Evolutionary conservation across 2,329 filamentous ascomycete genomes (phyloP), one percentile per base, ranked within the genome.

Genomic region (Ceratocystis cacaofunesta): DNA sequence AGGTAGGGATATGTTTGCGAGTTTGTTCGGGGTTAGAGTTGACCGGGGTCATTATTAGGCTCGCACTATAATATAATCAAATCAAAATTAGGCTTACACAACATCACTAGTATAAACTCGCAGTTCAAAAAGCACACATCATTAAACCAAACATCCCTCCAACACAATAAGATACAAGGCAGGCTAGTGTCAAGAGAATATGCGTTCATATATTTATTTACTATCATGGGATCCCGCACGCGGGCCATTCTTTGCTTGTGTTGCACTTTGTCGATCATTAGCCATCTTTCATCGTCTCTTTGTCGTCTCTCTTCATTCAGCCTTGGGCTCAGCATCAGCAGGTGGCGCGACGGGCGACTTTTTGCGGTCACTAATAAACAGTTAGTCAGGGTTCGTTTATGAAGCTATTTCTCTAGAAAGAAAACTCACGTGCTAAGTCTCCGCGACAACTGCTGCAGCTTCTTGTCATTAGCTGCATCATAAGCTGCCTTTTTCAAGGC

Each of bases 391-490:
- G 48, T 28, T 28, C 48, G 25, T 52, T 52, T 15, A 3, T 12
- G 1, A 10, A 52, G 48, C 8, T 6, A 50, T 8, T 12, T 8
- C 32, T 2, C 15, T 25, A 22, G 52, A 17, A n/a, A 15, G n/a
- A 36, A 36, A 36, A 80, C 89, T 89, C 79, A 97, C 94, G 95
- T 95, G 87, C 91, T 96, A 72, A 99, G 88, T 75, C 92, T 85
- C 76, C 94, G 83, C 30, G 91, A 94, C 68, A 99, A 84, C 69
- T 88, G 86, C 71, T 92, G 89, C 72, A 99, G 76, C 71, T 89
- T 89, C 73, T 86, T 85, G 73, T 97, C 94, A 73, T 96, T 95
- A 70, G 96, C 92, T 22, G 94, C 94, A 70, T 96, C 92, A 68
- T 87, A 83, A 52, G 85, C 85, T 2, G 94, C 94, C 73, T 91